These are phyloP conservation scores for Strombidium stylifer DNA, from an alignment of 73 alveolate genomes.

Conservation along the genomic window DNA sequence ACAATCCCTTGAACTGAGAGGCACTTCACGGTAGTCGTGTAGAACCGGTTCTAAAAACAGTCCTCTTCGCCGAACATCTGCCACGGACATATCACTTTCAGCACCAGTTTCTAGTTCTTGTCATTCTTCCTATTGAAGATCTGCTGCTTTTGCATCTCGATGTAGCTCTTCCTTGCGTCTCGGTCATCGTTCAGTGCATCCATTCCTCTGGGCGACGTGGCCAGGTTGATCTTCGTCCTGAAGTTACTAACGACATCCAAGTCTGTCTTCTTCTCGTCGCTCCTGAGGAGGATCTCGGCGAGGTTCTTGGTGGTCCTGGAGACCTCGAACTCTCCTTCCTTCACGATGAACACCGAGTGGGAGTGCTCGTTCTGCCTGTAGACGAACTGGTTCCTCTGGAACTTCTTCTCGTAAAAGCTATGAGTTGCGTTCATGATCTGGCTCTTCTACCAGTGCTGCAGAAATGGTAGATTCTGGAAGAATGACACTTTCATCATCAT, in stretches of 20 bases:
- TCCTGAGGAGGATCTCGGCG: background rate
- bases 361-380: constrained; percentile 38
- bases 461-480: constrained; percentile 45
- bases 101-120: no score
- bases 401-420: constrained; percentile 28
- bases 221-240: no score
- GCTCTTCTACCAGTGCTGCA: constrained; percentile 38
- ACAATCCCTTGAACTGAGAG: constrained; percentile 20
- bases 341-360: constrained; percentile 18
- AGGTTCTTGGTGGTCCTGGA: constrained; percentile 19
- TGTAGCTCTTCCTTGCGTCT: no score
- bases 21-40: constrained; percentile 28
- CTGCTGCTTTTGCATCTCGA: no score
- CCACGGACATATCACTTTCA: constrained; percentile 30
- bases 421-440: constrained; percentile 29
- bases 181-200: no score
- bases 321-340: constrained; percentile 55
- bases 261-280: no score
- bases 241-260: no score
- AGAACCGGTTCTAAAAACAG: background rate
- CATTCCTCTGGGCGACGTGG: no score
- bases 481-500: constrained; percentile 31
- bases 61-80: constrained; percentile 41
- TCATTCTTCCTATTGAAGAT: no score
- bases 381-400: constrained; percentile 29